Percentiles rank a stretch among this genome's conserved stretches.
phyloP scores from a whole-genome alignment of 371 early-diverging fungal species.

The Mucor circinelloides region DNA sequence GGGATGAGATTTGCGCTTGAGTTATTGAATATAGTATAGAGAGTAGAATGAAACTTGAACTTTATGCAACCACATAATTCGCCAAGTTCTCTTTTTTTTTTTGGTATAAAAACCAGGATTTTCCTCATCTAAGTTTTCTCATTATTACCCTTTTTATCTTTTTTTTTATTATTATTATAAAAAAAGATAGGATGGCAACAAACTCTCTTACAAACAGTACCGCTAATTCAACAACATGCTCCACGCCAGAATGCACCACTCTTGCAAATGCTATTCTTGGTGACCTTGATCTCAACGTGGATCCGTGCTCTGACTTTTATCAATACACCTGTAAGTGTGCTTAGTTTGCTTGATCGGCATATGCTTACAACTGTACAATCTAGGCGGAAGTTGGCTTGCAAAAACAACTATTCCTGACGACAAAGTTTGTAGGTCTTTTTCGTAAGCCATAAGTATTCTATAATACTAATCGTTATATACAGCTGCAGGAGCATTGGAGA shows the following conservation, averaged over 20 bases:
- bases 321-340: constrained; percentile 52
- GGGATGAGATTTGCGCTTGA: no score
- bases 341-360: background rate
- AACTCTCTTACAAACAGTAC: background rate
- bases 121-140: background rate
- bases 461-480: constrained; percentile 3
- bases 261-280: constrained; percentile 40
- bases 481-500: constrained; percentile 37
- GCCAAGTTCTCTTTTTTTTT: no score
- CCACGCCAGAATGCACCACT: constrained; percentile 44
- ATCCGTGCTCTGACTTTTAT: constrained; percentile 55
- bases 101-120: background rate
- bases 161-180: background rate
- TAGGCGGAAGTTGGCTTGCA: constrained; percentile 55
- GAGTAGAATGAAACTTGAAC: no score
- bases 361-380: background rate
- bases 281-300: constrained; percentile 24
- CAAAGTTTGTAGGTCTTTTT: constrained; percentile 28
- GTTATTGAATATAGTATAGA: no score
- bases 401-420: constrained; percentile 48
- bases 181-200: background rate
- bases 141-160: background rate
- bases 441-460: background rate
- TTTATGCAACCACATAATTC: no score
- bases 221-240: constrained; percentile 18